These are phyloP conservation scores for Dioszegia crocea DNA, from an alignment of 768 basidiomycete genomes.

Conservation along the genomic window DNA sequence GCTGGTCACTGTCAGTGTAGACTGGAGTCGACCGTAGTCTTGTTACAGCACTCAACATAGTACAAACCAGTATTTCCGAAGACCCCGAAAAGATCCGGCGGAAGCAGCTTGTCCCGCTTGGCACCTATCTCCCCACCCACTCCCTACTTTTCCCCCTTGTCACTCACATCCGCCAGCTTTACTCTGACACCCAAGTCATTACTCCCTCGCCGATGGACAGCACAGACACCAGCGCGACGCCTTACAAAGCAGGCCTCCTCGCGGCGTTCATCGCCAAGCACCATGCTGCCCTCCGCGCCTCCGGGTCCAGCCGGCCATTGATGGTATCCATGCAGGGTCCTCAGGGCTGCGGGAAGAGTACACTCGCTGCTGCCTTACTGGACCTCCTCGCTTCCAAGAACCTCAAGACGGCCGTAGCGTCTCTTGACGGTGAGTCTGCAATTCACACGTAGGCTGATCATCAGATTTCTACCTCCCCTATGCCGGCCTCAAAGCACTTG, in stretches of 20 bases:
- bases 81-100: no score
- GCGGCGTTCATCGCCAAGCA: constrained; percentile 1
- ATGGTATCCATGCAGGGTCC: constrained; percentile 87
- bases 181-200: no score
- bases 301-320: constrained; percentile 54
- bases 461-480: constrained; percentile 73
- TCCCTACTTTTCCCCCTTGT: no score
- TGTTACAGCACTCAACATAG: no score
- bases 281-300: not conserved
- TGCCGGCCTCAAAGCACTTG: constrained; percentile 57
- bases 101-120: no score
- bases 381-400: constrained; percentile 42
- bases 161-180: no score
- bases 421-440: constrained; percentile 40
- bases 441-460: constrained; percentile 49
- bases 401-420: constrained; percentile 34
- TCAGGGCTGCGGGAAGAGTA: constrained; percentile 80
- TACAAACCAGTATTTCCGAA: not conserved
- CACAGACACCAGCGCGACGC: constrained; percentile 3
- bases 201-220: no score
- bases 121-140: no score
- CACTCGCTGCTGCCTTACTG: constrained; percentile 62
- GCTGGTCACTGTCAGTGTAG: no score
- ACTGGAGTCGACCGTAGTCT: no score
- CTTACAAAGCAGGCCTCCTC: constrained; percentile 9